Base-by-base conservation (phyloP, 176 grass and related monocot genomes). In the Carex littledalei region DNA sequence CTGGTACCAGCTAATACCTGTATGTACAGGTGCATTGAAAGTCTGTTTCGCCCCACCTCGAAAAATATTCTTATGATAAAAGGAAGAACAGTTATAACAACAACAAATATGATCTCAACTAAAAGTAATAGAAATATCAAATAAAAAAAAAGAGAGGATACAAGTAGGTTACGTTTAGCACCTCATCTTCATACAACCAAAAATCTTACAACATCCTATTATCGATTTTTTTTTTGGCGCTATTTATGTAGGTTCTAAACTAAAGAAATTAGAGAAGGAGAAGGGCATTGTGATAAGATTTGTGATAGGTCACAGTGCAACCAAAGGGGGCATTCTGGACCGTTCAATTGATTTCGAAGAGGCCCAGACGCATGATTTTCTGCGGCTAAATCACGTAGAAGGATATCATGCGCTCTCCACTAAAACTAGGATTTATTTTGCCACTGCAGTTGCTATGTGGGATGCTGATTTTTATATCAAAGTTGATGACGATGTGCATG, bases 401-500 rank as follows among this genome's bases (percentile, higher is more conserved):
- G 95, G 95, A 18, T 98, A 98, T 87, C 93, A 95, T 77, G 87
- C 91, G 72, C 91, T 95, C 10, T 95, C 95, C 16, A 84, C 93
- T 71, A 98, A 95, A 93, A 98, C 95, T 31, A 90, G 91, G 84
- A 67, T 89, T 59, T 98, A 90, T 90, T 98, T 95, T 87, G 52
- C 93, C 75, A 86, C 95, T 57, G 93, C 91, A 32, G 88, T 93
- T 45, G 86, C 91, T 72, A 73, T 85, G n/a, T 98, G 95, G 95
- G 93, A 98, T 81, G 93, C 95, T 68, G 95, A 98, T 39, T 98
- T 98, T 90, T 98, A 93, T 86, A 91, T 93, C 72, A 98, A 98
- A 80, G 93, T 98, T 84, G 95, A 98, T 79, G 95, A 98, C 60
- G 95, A 98, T 84, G 91, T 98, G 85, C 95, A 98, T 78, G 84